Percentiles rank a stretch among this genome's conserved stretches.
Conservation (phyloP, 2,329 filamentous ascomycete genomes). For the Fusarium nanum region DNA sequence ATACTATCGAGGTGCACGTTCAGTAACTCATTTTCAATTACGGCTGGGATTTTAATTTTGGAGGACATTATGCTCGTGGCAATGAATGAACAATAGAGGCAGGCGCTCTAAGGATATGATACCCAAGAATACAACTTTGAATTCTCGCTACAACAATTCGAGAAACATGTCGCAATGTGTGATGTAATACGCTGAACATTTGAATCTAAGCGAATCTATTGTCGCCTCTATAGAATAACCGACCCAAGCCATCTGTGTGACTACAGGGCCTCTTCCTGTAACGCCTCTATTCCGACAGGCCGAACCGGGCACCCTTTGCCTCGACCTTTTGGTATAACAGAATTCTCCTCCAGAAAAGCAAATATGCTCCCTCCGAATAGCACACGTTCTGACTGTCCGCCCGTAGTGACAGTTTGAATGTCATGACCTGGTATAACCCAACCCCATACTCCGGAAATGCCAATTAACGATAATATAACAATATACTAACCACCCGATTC, state of each 20-base stretch:
- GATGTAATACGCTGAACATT: slow-evolving; percentile 13
- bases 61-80: not conserved
- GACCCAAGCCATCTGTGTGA: slow-evolving; percentile 11
- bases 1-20: slow-evolving; percentile 76
- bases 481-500: slow-evolving; percentile 13
- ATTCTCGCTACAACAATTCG: slow-evolving; percentile 10
- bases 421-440: slow-evolving; percentile 23
- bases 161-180: not conserved
- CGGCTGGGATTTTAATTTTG: not conserved
- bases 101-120: slow-evolving; percentile 44
- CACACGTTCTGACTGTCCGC: slow-evolving; percentile 24
- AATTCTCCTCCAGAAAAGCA: slow-evolving; percentile 13
- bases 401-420: slow-evolving; percentile 15
- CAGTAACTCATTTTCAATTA: not conserved
- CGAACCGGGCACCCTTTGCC: slow-evolving; percentile 23
- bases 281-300: slow-evolving; percentile 36
- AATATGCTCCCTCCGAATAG: slow-evolving; percentile 6
- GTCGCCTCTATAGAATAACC: slow-evolving; percentile 15
- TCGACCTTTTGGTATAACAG: slow-evolving; percentile 11
- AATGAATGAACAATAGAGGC: not conserved
- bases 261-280: slow-evolving; percentile 7
- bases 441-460: slow-evolving; percentile 35
- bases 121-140: slow-evolving; percentile 43
- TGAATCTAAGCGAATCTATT: slow-evolving; percentile 8
- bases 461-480: slow-evolving; percentile 21